Evolutionary conservation across 805 yeast genomes (phyloP).

Genomic region (Pichia eremophila): DNA sequence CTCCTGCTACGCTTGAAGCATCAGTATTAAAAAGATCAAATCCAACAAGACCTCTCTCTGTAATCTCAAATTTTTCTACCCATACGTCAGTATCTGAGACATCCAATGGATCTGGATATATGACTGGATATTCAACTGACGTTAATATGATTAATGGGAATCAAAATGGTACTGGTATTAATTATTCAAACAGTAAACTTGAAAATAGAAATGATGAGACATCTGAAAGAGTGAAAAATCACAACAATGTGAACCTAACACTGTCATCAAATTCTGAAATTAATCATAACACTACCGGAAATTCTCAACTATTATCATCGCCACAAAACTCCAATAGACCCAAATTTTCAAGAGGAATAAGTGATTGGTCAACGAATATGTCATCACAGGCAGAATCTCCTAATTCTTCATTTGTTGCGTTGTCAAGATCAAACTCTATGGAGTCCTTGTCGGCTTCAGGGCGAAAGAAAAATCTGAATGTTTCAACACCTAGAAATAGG

Average conservation of each 20-base stretch:
- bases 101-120: constrained; percentile 34
- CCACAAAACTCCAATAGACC: constrained; percentile 15
- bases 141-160: constrained; percentile 3
- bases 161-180: background rate
- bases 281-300: background rate
- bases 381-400: constrained; percentile 25
- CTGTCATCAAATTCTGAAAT: background rate
- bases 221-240: background rate
- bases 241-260: background rate
- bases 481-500: constrained; percentile 13
- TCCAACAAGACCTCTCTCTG: constrained; percentile 39
- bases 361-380: constrained; percentile 24
- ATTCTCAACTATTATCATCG: constrained; percentile 1
- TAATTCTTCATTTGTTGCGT: constrained; percentile 24
- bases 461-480: constrained; percentile 10
- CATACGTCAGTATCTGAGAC: constrained; percentile 44
- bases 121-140: constrained; percentile 30
- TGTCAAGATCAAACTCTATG: constrained; percentile 28
- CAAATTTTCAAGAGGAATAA: constrained; percentile 21
- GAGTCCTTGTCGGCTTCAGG: constrained; percentile 26
- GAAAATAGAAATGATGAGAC: too few relatives aligned
- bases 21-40: constrained; percentile 11
- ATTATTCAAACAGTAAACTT: background rate
- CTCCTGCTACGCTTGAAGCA: constrained; percentile 1
- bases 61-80: constrained; percentile 40